phyloP scores from a whole-genome alignment of 176 grass and related monocot species.

The Phoenix dactylifera region DNA sequence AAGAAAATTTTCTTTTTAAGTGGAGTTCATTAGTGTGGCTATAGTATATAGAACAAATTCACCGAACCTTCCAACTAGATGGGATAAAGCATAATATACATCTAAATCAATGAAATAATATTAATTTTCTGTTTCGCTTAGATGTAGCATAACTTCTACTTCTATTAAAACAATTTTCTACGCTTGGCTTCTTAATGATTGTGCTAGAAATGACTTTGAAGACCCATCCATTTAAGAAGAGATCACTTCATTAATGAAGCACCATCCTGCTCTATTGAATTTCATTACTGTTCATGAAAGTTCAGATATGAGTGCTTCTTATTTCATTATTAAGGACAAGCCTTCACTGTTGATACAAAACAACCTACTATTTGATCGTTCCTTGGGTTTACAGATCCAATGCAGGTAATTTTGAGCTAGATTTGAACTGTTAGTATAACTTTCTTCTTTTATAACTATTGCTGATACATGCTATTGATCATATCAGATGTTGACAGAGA shows the following conservation, averaged over 20 bases:
- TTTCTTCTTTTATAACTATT: slow-evolving; percentile 3
- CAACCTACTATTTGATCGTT: slow-evolving; percentile 86
- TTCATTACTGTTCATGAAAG: slow-evolving; percentile 24
- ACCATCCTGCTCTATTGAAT: slow-evolving; percentile 24
- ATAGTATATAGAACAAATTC: too few relatives aligned
- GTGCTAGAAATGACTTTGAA: slow-evolving; percentile 42
- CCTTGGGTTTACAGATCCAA: slow-evolving; percentile 84
- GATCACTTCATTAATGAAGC: slow-evolving; percentile 58
- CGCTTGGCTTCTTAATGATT: slow-evolving; percentile 20
- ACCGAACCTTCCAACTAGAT: too few relatives aligned
- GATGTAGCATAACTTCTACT: too few relatives aligned
- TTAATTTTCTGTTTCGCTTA: too few relatives aligned
- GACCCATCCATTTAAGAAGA: slow-evolving; percentile 70
- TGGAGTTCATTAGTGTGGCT: too few relatives aligned
- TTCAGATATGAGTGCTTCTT: slow-evolving; percentile 30
- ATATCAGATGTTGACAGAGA: slow-evolving; percentile 57
- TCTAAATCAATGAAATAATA: too few relatives aligned
- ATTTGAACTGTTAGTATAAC: background rate
- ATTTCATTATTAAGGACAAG: slow-evolving; percentile 21
- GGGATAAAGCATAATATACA: too few relatives aligned
- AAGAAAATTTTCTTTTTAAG: too few relatives aligned
- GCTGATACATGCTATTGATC: background rate
- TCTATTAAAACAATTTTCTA: background rate
- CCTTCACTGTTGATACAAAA: slow-evolving; percentile 85
- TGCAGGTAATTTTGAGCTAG: slow-evolving; percentile 53